These are phyloP conservation scores for Neopestalotiopsis rosae DNA, from an alignment of 2,329 filamentous ascomycete genomes.

Conservation along the genomic window DNA sequence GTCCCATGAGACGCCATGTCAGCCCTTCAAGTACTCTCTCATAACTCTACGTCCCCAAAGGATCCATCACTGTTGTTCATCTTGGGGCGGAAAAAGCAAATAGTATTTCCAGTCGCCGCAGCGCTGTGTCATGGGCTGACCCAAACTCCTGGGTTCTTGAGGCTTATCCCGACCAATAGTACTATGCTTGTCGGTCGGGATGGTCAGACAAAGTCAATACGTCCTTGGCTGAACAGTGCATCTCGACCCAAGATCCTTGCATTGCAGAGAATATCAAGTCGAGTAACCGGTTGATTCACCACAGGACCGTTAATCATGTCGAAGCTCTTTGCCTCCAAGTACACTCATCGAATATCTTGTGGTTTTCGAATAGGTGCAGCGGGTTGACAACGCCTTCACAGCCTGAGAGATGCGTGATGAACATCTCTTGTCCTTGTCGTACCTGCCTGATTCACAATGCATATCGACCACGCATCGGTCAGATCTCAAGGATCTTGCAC, in stretches of 20 bases:
- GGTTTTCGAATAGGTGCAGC: not conserved
- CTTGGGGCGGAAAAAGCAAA: not conserved
- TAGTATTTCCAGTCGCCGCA: not conserved
- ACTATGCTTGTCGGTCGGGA: not conserved
- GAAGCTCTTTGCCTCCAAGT: not conserved
- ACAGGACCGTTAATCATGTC: not conserved
- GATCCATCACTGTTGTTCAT: not conserved
- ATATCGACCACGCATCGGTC: not conserved
- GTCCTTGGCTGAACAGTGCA: not conserved
- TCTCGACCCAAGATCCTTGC: not conserved
- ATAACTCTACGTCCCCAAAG: not conserved
- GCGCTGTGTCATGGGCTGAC: constrained; percentile 5
- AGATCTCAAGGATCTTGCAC: constrained; percentile 1
- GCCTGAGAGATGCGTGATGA: not conserved
- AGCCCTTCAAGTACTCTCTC: not conserved
- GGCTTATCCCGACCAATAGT: constrained; percentile 3
- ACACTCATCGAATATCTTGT: not conserved
- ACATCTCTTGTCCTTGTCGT: not conserved
- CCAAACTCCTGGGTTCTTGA: constrained; percentile 5
- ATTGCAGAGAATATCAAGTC: not conserved
- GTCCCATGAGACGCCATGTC: not conserved
- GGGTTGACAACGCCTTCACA: not conserved
- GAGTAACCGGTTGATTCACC: not conserved
- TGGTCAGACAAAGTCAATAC: not conserved
- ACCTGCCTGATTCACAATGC: not conserved